These are phyloP conservation scores for Pseudogymnoascus sp. DNA, from an alignment of 2,329 filamentous ascomycete species.

Conservation along the genomic window DNA sequence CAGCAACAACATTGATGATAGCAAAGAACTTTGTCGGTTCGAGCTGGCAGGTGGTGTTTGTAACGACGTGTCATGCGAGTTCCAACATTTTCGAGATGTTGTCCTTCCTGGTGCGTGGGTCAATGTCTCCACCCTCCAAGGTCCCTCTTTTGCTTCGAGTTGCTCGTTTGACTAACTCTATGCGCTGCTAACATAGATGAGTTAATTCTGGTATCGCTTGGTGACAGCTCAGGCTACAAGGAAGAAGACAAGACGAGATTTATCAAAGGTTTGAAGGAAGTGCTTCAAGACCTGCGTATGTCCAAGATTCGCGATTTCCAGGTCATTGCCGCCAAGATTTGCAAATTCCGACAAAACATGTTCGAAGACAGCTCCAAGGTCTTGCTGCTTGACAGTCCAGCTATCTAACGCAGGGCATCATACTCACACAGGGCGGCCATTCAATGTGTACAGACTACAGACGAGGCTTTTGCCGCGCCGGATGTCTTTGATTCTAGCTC, in stretches of 20 bases:
- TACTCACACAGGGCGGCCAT: slow-evolving; percentile 3
- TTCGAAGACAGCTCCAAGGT: slow-evolving; percentile 57
- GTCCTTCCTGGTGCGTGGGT: slow-evolving; percentile 63
- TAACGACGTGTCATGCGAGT: slow-evolving; percentile 63
- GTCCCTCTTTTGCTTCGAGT: slow-evolving; percentile 23
- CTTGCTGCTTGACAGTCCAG: slow-evolving; percentile 42
- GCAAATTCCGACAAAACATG: slow-evolving; percentile 58
- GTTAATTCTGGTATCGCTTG: slow-evolving; percentile 64
- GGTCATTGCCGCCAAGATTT: slow-evolving; percentile 57
- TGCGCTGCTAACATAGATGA: slow-evolving; percentile 47
- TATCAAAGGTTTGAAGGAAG: slow-evolving; percentile 51
- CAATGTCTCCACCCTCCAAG: slow-evolving; percentile 15
- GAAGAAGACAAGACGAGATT: slow-evolving; percentile 54
- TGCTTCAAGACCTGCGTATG: slow-evolving; percentile 52
- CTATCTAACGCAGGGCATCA: neutral
- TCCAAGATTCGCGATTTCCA: slow-evolving; percentile 58
- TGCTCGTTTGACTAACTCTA: slow-evolving; percentile 8
- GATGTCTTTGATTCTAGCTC: neutral
- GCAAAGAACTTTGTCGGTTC: slow-evolving; percentile 65
- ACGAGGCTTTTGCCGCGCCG: neutral
- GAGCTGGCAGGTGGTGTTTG: slow-evolving; percentile 66
- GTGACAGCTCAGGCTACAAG: slow-evolving; percentile 55
- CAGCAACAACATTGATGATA: slow-evolving; percentile 78
- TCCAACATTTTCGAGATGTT: slow-evolving; percentile 73
- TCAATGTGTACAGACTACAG: neutral